Evolutionary conservation across 257 asterid species (phyloP).

Genomic region (Apocynum venetum): DNA sequence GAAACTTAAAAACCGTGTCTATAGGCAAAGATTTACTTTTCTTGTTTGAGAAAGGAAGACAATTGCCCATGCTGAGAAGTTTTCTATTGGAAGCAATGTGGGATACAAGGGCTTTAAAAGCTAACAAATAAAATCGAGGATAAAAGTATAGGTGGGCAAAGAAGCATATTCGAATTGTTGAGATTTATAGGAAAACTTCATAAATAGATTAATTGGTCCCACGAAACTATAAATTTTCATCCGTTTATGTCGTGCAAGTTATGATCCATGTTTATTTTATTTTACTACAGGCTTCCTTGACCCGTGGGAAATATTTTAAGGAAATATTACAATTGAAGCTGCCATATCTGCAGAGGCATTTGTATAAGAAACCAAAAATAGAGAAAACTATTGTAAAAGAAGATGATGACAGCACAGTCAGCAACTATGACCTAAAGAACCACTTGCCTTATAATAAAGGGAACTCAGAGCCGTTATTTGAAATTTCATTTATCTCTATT

Average conservation of each 20-base stretch:
- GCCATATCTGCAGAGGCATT: no score
- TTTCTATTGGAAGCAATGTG: background rate
- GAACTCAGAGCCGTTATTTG: no score
- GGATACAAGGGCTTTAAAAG: background rate
- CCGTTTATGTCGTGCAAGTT: conserved; percentile 11
- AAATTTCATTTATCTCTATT: no score
- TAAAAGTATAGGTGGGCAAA: background rate
- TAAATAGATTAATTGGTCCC: background rate
- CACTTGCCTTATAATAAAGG: no score
- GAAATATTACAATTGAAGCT: background rate
- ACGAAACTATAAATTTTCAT: no score
- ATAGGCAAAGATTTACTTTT: conserved; percentile 19
- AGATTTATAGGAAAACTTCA: background rate
- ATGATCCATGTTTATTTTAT: background rate
- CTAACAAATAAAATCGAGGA: background rate
- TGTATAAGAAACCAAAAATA: no score
- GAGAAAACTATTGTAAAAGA: no score
- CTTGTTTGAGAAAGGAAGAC: background rate
- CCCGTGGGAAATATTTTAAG: background rate
- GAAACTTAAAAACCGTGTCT: conserved; percentile 22
- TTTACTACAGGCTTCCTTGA: background rate
- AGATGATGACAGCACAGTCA: no score
- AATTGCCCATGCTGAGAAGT: background rate
- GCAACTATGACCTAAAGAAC: no score
- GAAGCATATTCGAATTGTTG: conserved; percentile 1